These are phyloP conservation scores for Leccinellum albellum DNA, from an alignment of 768 basidiomycete genomes.

Conservation along the genomic window DNA sequence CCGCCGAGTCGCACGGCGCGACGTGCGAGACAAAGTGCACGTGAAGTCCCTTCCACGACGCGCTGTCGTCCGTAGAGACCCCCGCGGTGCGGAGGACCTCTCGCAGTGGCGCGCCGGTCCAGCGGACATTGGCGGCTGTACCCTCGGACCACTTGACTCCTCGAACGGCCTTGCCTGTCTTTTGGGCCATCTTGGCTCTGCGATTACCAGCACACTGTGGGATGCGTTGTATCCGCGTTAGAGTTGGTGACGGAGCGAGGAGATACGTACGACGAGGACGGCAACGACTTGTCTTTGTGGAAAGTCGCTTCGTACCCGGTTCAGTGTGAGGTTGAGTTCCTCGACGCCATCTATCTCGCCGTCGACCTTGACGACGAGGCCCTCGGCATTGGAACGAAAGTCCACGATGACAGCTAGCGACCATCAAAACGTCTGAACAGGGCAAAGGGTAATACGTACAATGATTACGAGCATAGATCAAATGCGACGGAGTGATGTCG, in stretches of 20 bases:
- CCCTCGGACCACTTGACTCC: slow-evolving; percentile 66
- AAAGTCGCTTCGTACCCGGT: slow-evolving; percentile 14
- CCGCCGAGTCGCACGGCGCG: slow-evolving; percentile 58
- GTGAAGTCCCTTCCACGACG: slow-evolving; percentile 35
- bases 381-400: slow-evolving; percentile 15
- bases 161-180: slow-evolving; percentile 44
- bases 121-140: slow-evolving; percentile 65
- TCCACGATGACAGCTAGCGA: slow-evolving; percentile 27
- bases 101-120: slow-evolving; percentile 58
- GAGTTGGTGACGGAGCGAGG: neutral
- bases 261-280: slow-evolving; percentile 49
- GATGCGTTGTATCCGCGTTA: neutral
- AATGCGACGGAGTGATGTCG: slow-evolving; percentile 54
- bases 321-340: slow-evolving; percentile 18
- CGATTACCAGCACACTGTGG: slow-evolving; percentile 67
- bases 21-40: slow-evolving; percentile 60
- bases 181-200: slow-evolving; percentile 58
- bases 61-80: slow-evolving; percentile 24
- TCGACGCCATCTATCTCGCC: slow-evolving; percentile 19
- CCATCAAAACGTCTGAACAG: neutral
- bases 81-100: slow-evolving; percentile 50
- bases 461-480: slow-evolving; percentile 74
- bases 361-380: slow-evolving; percentile 28
- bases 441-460: slow-evolving; percentile 36
- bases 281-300: slow-evolving; percentile 39